Evolutionary conservation across 116 monocot genomes (phyloP).

Genomic region (Posidonia oceanica): DNA sequence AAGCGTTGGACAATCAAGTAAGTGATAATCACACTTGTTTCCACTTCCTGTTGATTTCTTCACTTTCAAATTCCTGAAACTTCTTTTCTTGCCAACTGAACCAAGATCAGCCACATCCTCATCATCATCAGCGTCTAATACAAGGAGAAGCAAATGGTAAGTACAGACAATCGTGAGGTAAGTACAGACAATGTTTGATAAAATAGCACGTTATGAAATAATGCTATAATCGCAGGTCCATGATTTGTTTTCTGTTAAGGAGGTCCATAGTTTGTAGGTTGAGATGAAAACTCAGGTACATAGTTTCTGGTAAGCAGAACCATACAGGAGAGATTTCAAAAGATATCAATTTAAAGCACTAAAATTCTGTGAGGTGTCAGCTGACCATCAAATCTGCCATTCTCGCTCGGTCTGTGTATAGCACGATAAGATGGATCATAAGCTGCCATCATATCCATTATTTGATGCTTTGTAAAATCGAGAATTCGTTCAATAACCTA

Average conservation of each 20-base stretch:
- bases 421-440: slow-evolving; percentile 58
- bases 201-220: background rate
- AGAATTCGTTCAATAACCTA: slow-evolving; percentile 94
- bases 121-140: slow-evolving; percentile 64
- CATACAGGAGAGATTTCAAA: background rate
- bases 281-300: too few species aligned
- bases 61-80: slow-evolving; percentile 29
- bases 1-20: slow-evolving; percentile 14
- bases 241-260: background rate
- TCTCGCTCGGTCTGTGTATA: slow-evolving; percentile 60
- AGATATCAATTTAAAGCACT: background rate
- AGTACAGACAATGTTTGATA: background rate
- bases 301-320: too few species aligned
- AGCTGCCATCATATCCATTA: slow-evolving; percentile 65
- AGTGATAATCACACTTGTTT: slow-evolving; percentile 51
- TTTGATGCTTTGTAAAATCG: slow-evolving; percentile 86
- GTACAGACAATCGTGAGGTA: background rate
- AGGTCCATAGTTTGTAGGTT: too few species aligned
- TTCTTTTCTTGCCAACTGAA: slow-evolving; percentile 53
- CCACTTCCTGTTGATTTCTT: slow-evolving; percentile 54
- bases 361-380: background rate
- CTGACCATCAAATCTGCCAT: slow-evolving; percentile 56
- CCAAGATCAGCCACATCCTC: slow-evolving; percentile 50
- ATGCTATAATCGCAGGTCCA: background rate
- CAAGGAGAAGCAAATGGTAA: background rate